A percentile compares a stretch with the other conserved stretches of the same genome.
Conservation (phyloP, 179 eudicot species). For the Spergularia azorica region DNA sequence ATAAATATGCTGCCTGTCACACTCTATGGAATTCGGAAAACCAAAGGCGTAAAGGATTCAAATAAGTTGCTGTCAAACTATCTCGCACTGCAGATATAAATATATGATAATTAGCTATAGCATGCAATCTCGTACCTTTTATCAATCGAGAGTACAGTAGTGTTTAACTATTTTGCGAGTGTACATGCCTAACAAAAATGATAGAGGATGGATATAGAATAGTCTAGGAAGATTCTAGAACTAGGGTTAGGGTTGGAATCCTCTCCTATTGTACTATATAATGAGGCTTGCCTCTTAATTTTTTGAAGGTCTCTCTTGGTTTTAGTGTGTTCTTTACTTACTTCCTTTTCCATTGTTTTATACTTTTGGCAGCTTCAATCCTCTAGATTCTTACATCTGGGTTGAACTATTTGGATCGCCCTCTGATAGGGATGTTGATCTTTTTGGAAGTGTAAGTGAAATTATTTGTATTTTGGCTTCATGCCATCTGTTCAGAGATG, state of each 20-base stretch:
- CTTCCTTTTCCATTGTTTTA: slow-evolving; percentile 13
- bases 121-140: too few species aligned
- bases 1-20: background rate
- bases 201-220: too few species aligned
- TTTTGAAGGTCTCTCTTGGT: background rate
- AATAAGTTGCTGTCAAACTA: background rate
- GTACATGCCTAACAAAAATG: too few species aligned
- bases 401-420: slow-evolving; percentile 85
- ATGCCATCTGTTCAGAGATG: background rate
- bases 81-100: background rate
- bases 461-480: slow-evolving; percentile 13
- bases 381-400: slow-evolving; percentile 86
- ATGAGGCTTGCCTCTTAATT: too few species aligned
- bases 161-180: too few species aligned
- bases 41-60: background rate
- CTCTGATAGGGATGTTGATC: slow-evolving; percentile 86
- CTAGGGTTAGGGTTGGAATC: too few species aligned
- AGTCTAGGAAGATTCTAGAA: too few species aligned
- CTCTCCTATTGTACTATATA: too few species aligned
- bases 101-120: too few species aligned
- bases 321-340: background rate
- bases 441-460: slow-evolving; percentile 87
- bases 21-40: background rate
- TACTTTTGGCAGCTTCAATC: slow-evolving; percentile 73
- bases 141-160: too few species aligned